A percentile compares a stretch with the other conserved stretches of the same genome.
Evolutionary conservation across 768 basidiomycete genomes (phyloP).

Genomic region (Pleurotus eryngii): DNA sequence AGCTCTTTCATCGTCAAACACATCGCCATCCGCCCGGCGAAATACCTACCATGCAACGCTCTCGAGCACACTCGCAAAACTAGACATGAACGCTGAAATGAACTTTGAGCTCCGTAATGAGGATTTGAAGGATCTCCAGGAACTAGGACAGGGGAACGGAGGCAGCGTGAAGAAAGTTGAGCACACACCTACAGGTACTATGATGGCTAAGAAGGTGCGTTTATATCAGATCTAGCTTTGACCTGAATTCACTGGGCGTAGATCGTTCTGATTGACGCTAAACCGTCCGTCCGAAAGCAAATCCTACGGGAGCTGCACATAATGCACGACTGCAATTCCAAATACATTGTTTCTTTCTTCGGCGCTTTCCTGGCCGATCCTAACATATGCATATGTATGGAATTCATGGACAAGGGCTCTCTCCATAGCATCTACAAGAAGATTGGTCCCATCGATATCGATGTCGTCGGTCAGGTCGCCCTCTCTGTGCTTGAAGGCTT

Average conservation of each 20-base stretch:
- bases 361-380: slow-evolving; percentile 97
- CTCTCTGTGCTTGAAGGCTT: slow-evolving; percentile 91
- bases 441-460: slow-evolving; percentile 90
- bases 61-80: slow-evolving; percentile 78
- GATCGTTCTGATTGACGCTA: slow-evolving; percentile 96
- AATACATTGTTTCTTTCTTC: slow-evolving; percentile 94
- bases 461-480: slow-evolving; percentile 92
- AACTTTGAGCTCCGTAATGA: slow-evolving; percentile 84
- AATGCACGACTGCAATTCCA: slow-evolving; percentile 95
- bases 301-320: slow-evolving; percentile 97
- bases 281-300: slow-evolving; percentile 94
- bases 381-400: slow-evolving; percentile 99
- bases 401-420: slow-evolving; percentile 91
- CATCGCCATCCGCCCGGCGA: slow-evolving; percentile 51
- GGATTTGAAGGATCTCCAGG: slow-evolving; percentile 86
- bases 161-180: slow-evolving; percentile 97
- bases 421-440: slow-evolving; percentile 95
- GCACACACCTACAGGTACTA: slow-evolving; percentile 83
- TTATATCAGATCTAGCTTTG: not conserved
- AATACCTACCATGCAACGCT: slow-evolving; percentile 79
- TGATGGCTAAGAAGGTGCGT: slow-evolving; percentile 97
- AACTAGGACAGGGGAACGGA: slow-evolving; percentile 94
- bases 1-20: slow-evolving; percentile 45
- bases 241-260: slow-evolving; percentile 25
- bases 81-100: slow-evolving; percentile 84